Evolutionary conservation across 1,284 basidiomycete species (phyloP).

Genomic region (Ganoderma sinense): DNA sequence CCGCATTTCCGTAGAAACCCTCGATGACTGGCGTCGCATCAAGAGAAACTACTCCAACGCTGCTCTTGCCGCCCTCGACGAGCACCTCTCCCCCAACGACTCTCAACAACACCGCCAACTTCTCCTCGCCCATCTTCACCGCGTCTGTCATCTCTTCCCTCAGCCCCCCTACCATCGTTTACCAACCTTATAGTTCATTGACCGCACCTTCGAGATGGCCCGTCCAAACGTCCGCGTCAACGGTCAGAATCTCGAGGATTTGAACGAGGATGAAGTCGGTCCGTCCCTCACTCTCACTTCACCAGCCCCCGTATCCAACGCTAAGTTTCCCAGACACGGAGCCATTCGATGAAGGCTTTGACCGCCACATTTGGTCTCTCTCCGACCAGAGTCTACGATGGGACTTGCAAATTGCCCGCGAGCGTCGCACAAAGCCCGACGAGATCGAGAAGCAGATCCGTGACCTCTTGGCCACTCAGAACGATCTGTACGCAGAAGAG

Average conservation of each 20-base stretch:
- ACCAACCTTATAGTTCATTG: conserved; percentile 55
- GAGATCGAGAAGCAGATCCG: conserved; percentile 10
- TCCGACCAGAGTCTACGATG: conserved; percentile 14
- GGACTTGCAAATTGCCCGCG: conserved; percentile 11
- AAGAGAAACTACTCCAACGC: conserved; percentile 57
- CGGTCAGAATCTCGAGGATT: conserved; percentile 77
- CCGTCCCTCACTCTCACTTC: conserved; percentile 19
- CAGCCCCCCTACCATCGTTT: too few species aligned
- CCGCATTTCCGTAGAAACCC: conserved; percentile 67
- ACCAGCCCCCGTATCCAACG: neutral
- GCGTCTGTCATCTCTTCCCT: conserved; percentile 45
- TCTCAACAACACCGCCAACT: conserved; percentile 49
- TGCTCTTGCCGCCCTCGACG: conserved; percentile 52
- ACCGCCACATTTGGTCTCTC: conserved; percentile 16
- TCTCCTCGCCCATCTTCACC: conserved; percentile 55
- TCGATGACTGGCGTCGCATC: conserved; percentile 69
- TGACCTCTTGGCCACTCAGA: conserved; percentile 11
- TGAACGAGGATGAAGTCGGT: conserved; percentile 65
- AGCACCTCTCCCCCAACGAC: conserved; percentile 46
- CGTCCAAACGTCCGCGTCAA: conserved; percentile 81
- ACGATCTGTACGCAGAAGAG: neutral
- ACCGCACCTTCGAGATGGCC: conserved; percentile 66
- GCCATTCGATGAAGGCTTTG: conserved; percentile 66
- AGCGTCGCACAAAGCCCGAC: conserved; percentile 12
- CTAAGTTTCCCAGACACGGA: conserved; percentile 61